These are phyloP conservation scores for Neofusicoccum cordaticola DNA, from an alignment of 2,329 filamentous ascomycete species.

Conservation along the genomic window DNA sequence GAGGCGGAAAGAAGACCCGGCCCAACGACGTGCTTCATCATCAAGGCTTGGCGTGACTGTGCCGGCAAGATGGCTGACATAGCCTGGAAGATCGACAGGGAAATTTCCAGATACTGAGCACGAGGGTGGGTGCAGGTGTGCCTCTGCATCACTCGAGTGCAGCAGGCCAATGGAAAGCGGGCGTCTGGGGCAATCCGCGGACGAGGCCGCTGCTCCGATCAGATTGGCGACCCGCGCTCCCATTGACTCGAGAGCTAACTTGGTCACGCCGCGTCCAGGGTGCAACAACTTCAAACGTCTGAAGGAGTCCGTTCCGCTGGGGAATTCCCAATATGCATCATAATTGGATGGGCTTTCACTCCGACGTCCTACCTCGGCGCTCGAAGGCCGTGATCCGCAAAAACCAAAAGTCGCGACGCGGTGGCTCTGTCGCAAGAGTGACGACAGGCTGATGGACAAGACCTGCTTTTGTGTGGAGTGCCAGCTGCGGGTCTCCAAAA, in stretches of 20 bases:
- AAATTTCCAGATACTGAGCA: too few relatives aligned
- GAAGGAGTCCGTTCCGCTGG: conserved; percentile 1
- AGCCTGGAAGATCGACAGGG: too few relatives aligned
- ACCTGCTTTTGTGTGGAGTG: not conserved
- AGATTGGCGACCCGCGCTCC: not conserved
- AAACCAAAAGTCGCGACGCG: not conserved
- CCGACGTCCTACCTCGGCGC: not conserved
- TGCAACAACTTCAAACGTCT: conserved; percentile 11
- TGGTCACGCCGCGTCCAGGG: not conserved
- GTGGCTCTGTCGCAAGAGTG: not conserved
- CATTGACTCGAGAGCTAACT: not conserved
- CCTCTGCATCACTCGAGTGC: not conserved
- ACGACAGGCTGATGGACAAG: not conserved
- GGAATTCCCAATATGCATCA: not conserved
- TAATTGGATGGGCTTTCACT: not conserved
- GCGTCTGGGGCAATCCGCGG: not conserved
- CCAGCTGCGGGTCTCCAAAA: not conserved
- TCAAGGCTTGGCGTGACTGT: too few relatives aligned
- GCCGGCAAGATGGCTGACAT: too few relatives aligned
- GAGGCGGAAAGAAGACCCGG: too few relatives aligned
- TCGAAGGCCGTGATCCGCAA: too few relatives aligned
- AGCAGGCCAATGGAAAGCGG: not conserved
- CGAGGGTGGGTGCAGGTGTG: not conserved
- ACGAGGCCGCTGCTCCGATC: not conserved
- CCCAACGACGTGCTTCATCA: too few relatives aligned